phyloP scores from a whole-genome alignment of 1,139 yeast species.

The Nakaseomyces kungkrabaensis region DNA sequence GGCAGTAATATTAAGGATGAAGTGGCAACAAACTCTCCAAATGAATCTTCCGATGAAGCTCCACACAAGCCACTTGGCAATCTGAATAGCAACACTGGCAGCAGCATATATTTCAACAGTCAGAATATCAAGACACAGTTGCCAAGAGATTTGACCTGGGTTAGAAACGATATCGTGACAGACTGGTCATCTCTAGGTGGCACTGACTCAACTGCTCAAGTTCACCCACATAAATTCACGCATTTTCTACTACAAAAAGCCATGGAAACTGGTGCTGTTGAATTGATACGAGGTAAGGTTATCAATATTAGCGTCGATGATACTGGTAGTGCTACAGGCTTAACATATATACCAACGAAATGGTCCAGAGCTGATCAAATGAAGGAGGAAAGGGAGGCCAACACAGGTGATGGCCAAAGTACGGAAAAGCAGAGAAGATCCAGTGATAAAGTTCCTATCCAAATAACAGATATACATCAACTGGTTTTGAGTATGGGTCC shows the following conservation, averaged over 20 bases:
- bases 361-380: slow-evolving; percentile 30
- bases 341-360: slow-evolving; percentile 48
- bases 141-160: slow-evolving; percentile 78
- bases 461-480: slow-evolving; percentile 52
- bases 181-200: slow-evolving; percentile 81
- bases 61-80: not conserved
- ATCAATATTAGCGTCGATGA: slow-evolving; percentile 50
- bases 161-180: slow-evolving; percentile 51
- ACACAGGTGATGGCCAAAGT: slow-evolving; percentile 1
- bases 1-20: slow-evolving; percentile 2
- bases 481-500: slow-evolving; percentile 88
- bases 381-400: slow-evolving; percentile 25
- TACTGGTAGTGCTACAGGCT: slow-evolving; percentile 57
- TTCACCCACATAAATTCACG: slow-evolving; percentile 90
- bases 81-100: slow-evolving; percentile 26
- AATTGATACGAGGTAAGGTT: slow-evolving; percentile 76
- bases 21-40: not conserved
- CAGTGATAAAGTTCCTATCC: slow-evolving; percentile 20
- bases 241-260: slow-evolving; percentile 72
- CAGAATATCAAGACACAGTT: slow-evolving; percentile 34
- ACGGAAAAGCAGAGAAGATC: slow-evolving; percentile 7
- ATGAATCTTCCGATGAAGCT: slow-evolving; percentile 4
- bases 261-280: slow-evolving; percentile 75
- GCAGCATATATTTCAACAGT: slow-evolving; percentile 31
- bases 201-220: slow-evolving; percentile 86